Conservation (phyloP, 2,329 filamentous ascomycete genomes). For the Fusarium succisae region DNA sequence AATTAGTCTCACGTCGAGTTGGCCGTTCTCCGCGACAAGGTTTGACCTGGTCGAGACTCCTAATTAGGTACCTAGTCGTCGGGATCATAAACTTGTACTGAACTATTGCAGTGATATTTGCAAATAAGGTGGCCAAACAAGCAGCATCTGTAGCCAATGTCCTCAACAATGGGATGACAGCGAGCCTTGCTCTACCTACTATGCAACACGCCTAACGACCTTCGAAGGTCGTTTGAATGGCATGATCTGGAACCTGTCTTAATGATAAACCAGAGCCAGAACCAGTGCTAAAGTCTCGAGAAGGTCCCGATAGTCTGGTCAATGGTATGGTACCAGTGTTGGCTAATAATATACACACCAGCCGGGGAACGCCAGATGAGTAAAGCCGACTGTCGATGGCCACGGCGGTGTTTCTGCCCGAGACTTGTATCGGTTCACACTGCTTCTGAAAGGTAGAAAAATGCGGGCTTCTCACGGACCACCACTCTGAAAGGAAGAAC, state of each 20-base stretch:
- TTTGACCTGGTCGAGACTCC: constrained; percentile 2
- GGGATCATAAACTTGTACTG: not conserved
- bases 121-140: constrained; percentile 2
- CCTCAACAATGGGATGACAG: not conserved
- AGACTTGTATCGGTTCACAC: constrained; percentile 1
- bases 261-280: not conserved
- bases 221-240: not conserved
- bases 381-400: not conserved
- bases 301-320: not conserved
- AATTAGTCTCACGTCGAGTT: not conserved
- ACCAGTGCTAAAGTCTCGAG: not conserved
- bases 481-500: constrained; percentile 5
- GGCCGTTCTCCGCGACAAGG: not conserved
- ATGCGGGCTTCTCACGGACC: not conserved
- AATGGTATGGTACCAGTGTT: not conserved
- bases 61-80: not conserved
- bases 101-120: not conserved
- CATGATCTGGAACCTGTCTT: not conserved
- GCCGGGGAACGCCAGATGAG: not conserved
- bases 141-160: not conserved
- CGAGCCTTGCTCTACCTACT: not conserved
- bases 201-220: not conserved
- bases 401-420: constrained; percentile 4
- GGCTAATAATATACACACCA: not conserved
- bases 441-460: constrained; percentile 5